phyloP scores from a whole-genome alignment of 495 filamentous ascomycete genomes.

The Penicillium nucicola region DNA sequence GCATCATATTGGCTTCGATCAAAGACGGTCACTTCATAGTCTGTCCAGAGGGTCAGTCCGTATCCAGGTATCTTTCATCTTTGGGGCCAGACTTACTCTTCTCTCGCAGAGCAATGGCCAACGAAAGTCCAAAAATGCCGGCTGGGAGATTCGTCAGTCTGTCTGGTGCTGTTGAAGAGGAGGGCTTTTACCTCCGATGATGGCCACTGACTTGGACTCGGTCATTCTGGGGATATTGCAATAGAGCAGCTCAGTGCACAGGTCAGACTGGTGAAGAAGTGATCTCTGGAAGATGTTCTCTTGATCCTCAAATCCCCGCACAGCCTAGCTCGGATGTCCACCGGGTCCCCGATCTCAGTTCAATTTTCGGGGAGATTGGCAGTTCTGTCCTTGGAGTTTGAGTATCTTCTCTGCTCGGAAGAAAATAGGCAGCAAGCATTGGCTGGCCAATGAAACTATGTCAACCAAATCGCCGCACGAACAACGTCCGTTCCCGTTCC shows the following conservation, averaged over 20 bases:
- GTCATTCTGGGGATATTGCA: background rate
- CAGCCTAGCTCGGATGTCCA: background rate
- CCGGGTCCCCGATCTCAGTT: too few relatives aligned
- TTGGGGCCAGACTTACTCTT: background rate
- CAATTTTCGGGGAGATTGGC: too few relatives aligned
- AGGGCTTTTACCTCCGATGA: constrained; percentile 10
- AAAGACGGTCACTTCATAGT: constrained; percentile 13
- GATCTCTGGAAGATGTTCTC: too few relatives aligned
- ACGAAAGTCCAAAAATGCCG: constrained; percentile 15
- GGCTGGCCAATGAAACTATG: too few relatives aligned
- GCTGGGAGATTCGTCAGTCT: background rate
- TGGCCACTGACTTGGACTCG: constrained; percentile 6
- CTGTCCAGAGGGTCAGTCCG: background rate
- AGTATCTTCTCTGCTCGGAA: too few relatives aligned
- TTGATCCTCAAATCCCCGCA: too few relatives aligned
- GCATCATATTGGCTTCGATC: constrained; percentile 10
- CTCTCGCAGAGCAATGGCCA: constrained; percentile 12
- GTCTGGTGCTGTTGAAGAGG: background rate
- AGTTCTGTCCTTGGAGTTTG: too few relatives aligned
- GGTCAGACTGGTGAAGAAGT: too few relatives aligned
- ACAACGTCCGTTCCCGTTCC: too few relatives aligned
- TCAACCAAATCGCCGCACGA: too few relatives aligned
- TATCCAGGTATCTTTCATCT: background rate
- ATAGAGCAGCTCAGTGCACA: too few relatives aligned
- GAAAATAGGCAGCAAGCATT: too few relatives aligned